Evolutionary conservation across 176 grass and related monocot species (phyloP).

Genomic region (Eragrostis nindensis): DNA sequence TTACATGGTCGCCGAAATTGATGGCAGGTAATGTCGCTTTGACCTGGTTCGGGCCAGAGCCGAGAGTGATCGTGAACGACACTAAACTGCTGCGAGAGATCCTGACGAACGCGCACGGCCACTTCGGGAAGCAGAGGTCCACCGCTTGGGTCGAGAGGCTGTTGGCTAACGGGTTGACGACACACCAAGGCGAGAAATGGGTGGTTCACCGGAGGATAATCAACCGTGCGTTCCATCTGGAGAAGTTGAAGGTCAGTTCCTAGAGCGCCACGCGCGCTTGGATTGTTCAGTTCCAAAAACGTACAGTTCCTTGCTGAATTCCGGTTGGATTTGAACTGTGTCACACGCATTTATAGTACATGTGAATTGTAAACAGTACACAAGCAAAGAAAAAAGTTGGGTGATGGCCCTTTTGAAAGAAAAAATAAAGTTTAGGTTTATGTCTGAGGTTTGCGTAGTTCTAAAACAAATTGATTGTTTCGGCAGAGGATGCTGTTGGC

Average conservation of each 20-base stretch:
- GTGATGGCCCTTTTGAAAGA: too few relatives aligned
- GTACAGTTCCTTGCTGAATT: not conserved
- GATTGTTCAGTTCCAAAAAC: not conserved
- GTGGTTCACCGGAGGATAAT: constrained; percentile 64
- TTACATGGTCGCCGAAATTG: not conserved
- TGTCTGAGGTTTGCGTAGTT: too few relatives aligned
- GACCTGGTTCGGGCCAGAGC: constrained; percentile 45
- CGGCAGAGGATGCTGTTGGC: constrained; percentile 59
- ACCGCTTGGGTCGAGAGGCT: not conserved
- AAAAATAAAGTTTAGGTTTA: too few relatives aligned
- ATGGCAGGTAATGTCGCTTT: constrained; percentile 55
- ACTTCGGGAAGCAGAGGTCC: constrained; percentile 37
- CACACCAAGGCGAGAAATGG: constrained; percentile 68
- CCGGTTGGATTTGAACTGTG: not conserved
- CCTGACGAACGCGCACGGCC: constrained; percentile 45
- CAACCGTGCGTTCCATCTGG: constrained; percentile 71
- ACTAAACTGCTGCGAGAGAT: constrained; percentile 51
- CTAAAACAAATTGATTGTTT: not conserved
- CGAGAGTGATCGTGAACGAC: constrained; percentile 46
- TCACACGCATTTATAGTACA: not conserved
- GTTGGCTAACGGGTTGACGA: constrained; percentile 11
- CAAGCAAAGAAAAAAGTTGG: not conserved
- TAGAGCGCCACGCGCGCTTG: not conserved
- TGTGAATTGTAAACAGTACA: not conserved
- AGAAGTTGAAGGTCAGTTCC: constrained; percentile 58